Percentiles rank a stretch among this genome's conserved stretches.
These are phyloP conservation scores for Vanrija humicola DNA, from an alignment of 1,284 basidiomycete genomes.

Conservation along the genomic window DNA sequence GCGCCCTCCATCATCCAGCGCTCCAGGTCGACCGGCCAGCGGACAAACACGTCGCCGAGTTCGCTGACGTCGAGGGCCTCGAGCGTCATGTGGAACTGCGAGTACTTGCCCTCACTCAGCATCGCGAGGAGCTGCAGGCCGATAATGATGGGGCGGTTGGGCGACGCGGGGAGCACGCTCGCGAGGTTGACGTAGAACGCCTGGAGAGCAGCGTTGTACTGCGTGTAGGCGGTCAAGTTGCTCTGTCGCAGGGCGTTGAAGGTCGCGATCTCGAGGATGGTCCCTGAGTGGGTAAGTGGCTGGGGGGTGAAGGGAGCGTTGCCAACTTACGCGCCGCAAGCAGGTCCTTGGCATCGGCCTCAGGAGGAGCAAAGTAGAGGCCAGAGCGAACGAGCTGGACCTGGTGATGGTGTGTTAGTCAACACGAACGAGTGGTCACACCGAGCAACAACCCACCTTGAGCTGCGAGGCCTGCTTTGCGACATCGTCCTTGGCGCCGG, in stretches of 20 bases:
- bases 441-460: constrained; percentile 33
- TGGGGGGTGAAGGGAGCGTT: background rate
- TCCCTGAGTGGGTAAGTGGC: constrained; percentile 56
- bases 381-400: constrained; percentile 46
- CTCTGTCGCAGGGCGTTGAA: constrained; percentile 84
- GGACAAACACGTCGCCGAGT: constrained; percentile 70
- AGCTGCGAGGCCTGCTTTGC: constrained; percentile 34
- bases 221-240: constrained; percentile 87
- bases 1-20: constrained; percentile 98
- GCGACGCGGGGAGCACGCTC: constrained; percentile 69
- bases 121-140: constrained; percentile 92
- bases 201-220: constrained; percentile 88
- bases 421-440: background rate
- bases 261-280: constrained; percentile 92
- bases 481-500: constrained; percentile 25
- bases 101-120: constrained; percentile 92
- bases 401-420: constrained; percentile 20
- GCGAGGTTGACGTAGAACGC: constrained; percentile 88
- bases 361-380: constrained; percentile 47
- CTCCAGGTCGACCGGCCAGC: constrained; percentile 84
- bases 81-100: constrained; percentile 98
- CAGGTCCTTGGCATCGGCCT: constrained; percentile 40
- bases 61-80: constrained; percentile 73
- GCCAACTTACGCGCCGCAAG: constrained; percentile 44
- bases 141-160: constrained; percentile 80